Evolutionary conservation across 805 yeast genomes (phyloP), one percentile per base, ranked within the genome.

Genomic region (Metahyphopichia silvanorum): DNA sequence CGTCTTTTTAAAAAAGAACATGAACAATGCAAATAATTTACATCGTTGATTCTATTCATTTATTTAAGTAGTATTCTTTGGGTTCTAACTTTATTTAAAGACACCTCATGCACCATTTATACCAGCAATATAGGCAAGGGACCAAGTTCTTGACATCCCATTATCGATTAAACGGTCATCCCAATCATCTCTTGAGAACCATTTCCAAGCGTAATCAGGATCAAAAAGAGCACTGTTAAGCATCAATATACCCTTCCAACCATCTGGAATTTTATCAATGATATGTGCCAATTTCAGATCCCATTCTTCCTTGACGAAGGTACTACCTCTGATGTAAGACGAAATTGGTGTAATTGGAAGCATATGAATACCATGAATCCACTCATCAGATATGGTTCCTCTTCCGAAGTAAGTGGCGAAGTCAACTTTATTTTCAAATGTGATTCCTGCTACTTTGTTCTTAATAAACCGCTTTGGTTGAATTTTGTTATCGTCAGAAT

Each of bases 111-210:
- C 46, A 6, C 62, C 66, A 6, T 64, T 66, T 31, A 66, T 55
- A 14, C 74, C 81, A 5, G 76, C 95, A 28, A 86, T 69, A 43
- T 75, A 85, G 0, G 95, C 79, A 41, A 88, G 64, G 9, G 89
- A 80, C 95, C 96, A 88, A 0, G 96, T 82, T 40, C 79, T 63
- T 17, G 91, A 79, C 70, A 87, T 91, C 2, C 97, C 97, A 36
- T 76, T 76, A 49, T 89, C 97, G 29, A 89, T 73, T 42, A 70
- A 72, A 3, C 55, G 47, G n/a, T 63, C 60, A 27, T 65, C 51
- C 71, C 86, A 88, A 34, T 60, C 63, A 5, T 63, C 44, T 21
- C 74, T 51, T 1, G 79, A 52, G 45, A 66, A 66, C 70, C 70
- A 66, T 22, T 52, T 41, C 71, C 71, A 66, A 1, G 69, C 40